Evolutionary conservation across 345 rosid genomes (phyloP).

Genomic region (Eucalyptus victrix): DNA sequence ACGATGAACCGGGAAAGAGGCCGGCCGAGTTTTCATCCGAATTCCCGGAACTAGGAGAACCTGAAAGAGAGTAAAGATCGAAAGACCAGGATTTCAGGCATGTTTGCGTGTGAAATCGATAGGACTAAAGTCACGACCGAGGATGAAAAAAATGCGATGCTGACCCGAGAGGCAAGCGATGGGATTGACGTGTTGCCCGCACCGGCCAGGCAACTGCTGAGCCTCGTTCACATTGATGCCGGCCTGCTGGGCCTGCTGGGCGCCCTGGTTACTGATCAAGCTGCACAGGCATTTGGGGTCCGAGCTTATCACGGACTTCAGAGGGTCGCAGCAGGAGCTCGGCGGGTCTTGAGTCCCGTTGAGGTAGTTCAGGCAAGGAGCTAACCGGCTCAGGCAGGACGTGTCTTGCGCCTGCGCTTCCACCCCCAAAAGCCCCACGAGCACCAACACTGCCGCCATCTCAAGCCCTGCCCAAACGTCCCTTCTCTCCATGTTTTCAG

Average conservation of each 20-base stretch:
- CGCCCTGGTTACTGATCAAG: slow-evolving; percentile 48
- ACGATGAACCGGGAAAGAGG: background rate
- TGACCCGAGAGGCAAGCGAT: slow-evolving; percentile 33
- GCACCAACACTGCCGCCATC: background rate
- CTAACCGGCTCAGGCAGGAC: slow-evolving; percentile 39
- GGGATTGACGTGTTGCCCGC: slow-evolving; percentile 63
- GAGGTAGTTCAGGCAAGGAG: slow-evolving; percentile 49
- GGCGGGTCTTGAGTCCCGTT: slow-evolving; percentile 47
- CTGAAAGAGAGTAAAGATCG: background rate
- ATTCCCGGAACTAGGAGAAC: background rate
- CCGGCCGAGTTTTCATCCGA: background rate
- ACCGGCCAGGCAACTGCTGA: slow-evolving; percentile 54
- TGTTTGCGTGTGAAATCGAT: background rate
- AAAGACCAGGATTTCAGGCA: background rate
- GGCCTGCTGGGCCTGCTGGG: slow-evolving; percentile 35
- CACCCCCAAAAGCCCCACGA: background rate
- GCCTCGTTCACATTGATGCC: slow-evolving; percentile 55
- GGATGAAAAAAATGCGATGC: background rate
- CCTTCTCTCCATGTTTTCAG: background rate
- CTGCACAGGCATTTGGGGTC: slow-evolving; percentile 46
- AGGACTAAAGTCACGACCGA: background rate
- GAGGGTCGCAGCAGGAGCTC: slow-evolving; percentile 51
- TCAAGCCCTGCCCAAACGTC: background rate
- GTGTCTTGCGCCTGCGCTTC: slow-evolving; percentile 2
- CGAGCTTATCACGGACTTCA: slow-evolving; percentile 35